Evolutionary conservation across 208 protist species (phyloP), one percentile per base, ranked within the genome.

Genomic region (Naegleria fowleri): DNA sequence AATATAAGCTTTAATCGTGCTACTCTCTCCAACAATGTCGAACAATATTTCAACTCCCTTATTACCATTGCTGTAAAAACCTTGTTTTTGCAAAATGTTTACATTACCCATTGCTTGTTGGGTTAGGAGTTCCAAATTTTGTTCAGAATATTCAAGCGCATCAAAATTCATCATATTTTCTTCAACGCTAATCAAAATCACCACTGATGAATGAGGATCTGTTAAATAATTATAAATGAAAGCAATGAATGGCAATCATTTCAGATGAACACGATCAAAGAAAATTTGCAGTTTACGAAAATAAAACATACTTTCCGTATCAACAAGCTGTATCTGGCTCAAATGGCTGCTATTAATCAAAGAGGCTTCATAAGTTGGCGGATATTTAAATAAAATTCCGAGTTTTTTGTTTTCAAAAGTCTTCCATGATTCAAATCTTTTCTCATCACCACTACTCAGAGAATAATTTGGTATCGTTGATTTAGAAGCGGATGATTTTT

Each of bases 381-480:
- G 58, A 75, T 75, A 75, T 75, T 75, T 75, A 75, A 75, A 75
- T n/a, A n/a, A n/a, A 75, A 75, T 75, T 75, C 58, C 58, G 13
- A 75, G 25, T 75, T 75, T 75, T 16, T 75, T 29, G 25, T 75
- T 75, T 75, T 75, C 58, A 75, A n/a, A 75, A n/a, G 58, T 75
- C 25, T 75, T 75, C 58, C 58, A 75, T 4, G 13, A n/a, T 75
- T 75, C 25, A 75, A 75, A 75, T n/a, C 25, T n/a, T n/a, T 75
- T 29, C 58, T 75, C 25, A 29, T 75, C 58, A 22, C 25, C 25
- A 48, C 5, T 48, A 48, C 43, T 48, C 43, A 48, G 43, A 48
- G 43, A 48, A 48, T 48, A 48, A 48, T 48, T 48, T 7, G 43
- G 43, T 9, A 48, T 48, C 7, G 43, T 48, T 48, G 19, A 16